These are phyloP conservation scores for Obelidium mucronatum DNA, from an alignment of 192 early-diverging fungal species.

Conservation along the genomic window DNA sequence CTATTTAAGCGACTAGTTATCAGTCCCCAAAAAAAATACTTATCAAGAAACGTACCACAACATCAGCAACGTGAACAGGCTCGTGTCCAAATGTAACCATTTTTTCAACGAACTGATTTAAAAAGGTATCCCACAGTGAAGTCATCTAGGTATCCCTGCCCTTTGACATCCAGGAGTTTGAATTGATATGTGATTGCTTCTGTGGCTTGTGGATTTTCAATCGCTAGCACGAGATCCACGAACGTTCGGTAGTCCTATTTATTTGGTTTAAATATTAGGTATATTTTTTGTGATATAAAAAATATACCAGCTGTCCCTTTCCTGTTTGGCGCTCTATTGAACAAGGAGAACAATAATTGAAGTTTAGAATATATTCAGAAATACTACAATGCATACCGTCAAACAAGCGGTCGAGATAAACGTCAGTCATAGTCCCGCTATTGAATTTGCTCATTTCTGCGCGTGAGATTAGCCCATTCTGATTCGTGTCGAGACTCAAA, in stretches of 20 bases:
- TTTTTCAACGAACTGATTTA: conserved; percentile 52
- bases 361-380: no score
- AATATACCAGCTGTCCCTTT: conserved; percentile 46
- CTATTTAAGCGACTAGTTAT: conserved; percentile 15
- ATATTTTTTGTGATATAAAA: neutral
- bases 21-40: neutral
- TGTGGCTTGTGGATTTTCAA: conserved; percentile 55
- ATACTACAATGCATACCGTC: conserved; percentile 33
- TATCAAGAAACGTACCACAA: conserved; percentile 38
- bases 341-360: neutral
- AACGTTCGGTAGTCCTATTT: conserved; percentile 55
- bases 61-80: conserved; percentile 45
- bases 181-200: conserved; percentile 58
- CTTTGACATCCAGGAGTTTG: conserved; percentile 54
- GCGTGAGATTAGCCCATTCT: conserved; percentile 57
- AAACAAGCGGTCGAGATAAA: conserved; percentile 62
- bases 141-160: conserved; percentile 56
- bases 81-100: conserved; percentile 54
- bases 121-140: conserved; percentile 52
- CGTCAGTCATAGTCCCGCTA: conserved; percentile 49
- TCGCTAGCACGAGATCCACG: conserved; percentile 61
- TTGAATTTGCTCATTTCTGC: conserved; percentile 52
- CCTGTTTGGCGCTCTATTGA: conserved; percentile 51
- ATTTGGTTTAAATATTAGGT: neutral
- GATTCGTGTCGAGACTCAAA: conserved; percentile 55